phyloP scores from a whole-genome alignment of 768 basidiomycete species.

The Termitomyces bulborhizus region DNA sequence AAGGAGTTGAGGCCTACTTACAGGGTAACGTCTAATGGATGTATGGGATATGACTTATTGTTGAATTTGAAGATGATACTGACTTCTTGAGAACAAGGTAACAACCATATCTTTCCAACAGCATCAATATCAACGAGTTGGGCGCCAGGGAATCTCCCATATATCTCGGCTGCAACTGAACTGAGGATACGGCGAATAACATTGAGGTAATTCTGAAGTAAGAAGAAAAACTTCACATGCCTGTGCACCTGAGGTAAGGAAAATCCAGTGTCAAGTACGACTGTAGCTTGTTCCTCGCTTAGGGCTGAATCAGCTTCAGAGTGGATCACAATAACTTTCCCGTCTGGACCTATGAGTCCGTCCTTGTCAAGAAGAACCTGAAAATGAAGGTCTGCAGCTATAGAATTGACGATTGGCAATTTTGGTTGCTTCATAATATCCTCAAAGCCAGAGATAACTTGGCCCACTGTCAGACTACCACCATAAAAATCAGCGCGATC shows the following conservation, averaged over 20 bases:
- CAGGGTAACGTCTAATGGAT: slow-evolving; percentile 60
- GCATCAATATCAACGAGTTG: slow-evolving; percentile 30
- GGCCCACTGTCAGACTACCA: slow-evolving; percentile 61
- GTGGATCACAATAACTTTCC: slow-evolving; percentile 36
- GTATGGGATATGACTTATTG: slow-evolving; percentile 51
- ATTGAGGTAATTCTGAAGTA: not conserved
- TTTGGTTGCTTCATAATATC: slow-evolving; percentile 44
- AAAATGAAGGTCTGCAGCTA: slow-evolving; percentile 53
- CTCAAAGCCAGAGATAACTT: slow-evolving; percentile 43
- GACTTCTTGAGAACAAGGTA: slow-evolving; percentile 60
- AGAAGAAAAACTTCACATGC: slow-evolving; percentile 22
- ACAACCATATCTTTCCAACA: slow-evolving; percentile 46
- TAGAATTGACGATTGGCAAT: slow-evolving; percentile 37
- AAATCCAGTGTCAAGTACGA: slow-evolving; percentile 67
- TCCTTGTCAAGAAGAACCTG: slow-evolving; percentile 56
- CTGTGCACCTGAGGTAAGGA: slow-evolving; percentile 56
- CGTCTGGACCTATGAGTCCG: slow-evolving; percentile 59
- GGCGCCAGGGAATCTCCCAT: slow-evolving; percentile 49
- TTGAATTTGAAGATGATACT: slow-evolving; percentile 62
- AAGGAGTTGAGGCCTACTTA: slow-evolving; percentile 20
- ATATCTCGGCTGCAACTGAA: slow-evolving; percentile 53
- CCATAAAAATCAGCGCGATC: slow-evolving; percentile 18
- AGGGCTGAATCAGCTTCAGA: slow-evolving; percentile 39
- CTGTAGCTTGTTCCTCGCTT: slow-evolving; percentile 43
- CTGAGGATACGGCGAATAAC: slow-evolving; percentile 22